These are phyloP conservation scores for Psilocybe sp. DNA, from an alignment of 768 basidiomycete species.

Conservation along the genomic window DNA sequence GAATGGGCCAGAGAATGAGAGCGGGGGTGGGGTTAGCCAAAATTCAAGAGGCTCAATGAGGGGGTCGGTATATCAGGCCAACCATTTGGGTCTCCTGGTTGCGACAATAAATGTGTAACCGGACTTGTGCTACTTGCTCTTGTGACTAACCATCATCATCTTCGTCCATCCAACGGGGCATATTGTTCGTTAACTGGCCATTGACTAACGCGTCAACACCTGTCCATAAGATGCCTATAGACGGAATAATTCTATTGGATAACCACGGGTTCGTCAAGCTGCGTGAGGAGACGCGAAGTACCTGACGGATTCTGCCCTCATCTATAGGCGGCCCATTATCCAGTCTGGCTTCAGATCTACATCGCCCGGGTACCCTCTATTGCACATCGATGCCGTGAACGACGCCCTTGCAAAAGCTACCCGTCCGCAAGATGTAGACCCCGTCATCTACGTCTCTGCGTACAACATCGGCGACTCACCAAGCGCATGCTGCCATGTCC, in stretches of 20 bases:
- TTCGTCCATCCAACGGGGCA: background rate
- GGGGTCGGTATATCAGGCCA: too few relatives aligned
- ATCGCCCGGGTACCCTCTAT: slow-evolving; percentile 72
- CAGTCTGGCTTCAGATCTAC: slow-evolving; percentile 87
- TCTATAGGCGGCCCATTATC: slow-evolving; percentile 69
- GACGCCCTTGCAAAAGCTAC: slow-evolving; percentile 59
- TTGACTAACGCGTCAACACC: slow-evolving; percentile 1
- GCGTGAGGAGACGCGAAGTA: slow-evolving; percentile 3
- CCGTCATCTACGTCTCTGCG: slow-evolving; percentile 66
- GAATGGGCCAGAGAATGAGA: too few relatives aligned
- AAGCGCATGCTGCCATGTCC: slow-evolving; percentile 84
- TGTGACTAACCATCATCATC: too few relatives aligned
- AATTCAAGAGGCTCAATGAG: too few relatives aligned
- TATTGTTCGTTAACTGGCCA: background rate
- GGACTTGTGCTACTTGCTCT: too few relatives aligned
- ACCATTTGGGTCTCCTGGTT: too few relatives aligned
- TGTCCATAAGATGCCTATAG: slow-evolving; percentile 58
- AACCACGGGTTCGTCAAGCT: slow-evolving; percentile 57
- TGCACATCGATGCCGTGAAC: slow-evolving; percentile 86
- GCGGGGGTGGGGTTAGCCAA: too few relatives aligned
- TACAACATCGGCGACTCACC: slow-evolving; percentile 43
- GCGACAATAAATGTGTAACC: too few relatives aligned
- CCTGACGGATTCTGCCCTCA: slow-evolving; percentile 15
- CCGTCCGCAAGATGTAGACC: slow-evolving; percentile 59
- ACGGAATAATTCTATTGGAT: slow-evolving; percentile 81